Base-by-base conservation (phyloP, 768 basidiomycete genomes). In the Peribolospora baueri region DNA sequence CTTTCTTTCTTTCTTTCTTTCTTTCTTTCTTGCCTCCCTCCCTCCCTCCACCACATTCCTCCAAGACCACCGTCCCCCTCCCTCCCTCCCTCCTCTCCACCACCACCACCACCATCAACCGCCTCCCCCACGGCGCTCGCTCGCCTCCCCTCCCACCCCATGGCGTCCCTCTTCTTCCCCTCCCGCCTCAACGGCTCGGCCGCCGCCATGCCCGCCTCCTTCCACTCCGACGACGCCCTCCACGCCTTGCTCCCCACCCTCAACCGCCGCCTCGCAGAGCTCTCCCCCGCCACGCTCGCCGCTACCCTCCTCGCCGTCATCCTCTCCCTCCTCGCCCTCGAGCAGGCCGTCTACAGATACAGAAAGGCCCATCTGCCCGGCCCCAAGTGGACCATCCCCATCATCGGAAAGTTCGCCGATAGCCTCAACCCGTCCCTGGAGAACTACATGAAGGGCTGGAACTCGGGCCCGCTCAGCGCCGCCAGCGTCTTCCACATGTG, bases 401-500 rank as follows among this genome's bases (percentile, higher is more conserved):
- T 98, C 63, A 95, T 98, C 55, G 93, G 93, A 56, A 88, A 88
- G 68, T 93, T 95, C 62, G 79, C 81, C 38, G 86, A 95, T 65
- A 90, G 85, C 4, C 71, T 91, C 71, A 76, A 81, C 60, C 93
- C 93, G 9, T 80, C 84, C 5, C 75, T 97, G 75, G 84, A 90
- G 65, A 76, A 76, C 46, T 98, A 98, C 72, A 82, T 81, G 73
- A 75, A 73, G 61, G 85, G 90, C 63, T 98, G 91, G 91, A 74
- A 82, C 60, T 80, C 81, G 2, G 90, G 88, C 53, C 79, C 79
- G 10, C 74, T 98, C 42, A 82, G 81, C 60, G 87, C 80, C 7
- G 71, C 91, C 56, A 88, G 84, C 65, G 93, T 98, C 4, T 98
- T 98, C 72, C 91, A 98, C 70, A 95, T 98, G 93, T 85, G 58